Percentiles rank a stretch among this genome's conserved stretches.
phyloP scores from a whole-genome alignment of 345 rosid species.

The Anacardium occidentale region DNA sequence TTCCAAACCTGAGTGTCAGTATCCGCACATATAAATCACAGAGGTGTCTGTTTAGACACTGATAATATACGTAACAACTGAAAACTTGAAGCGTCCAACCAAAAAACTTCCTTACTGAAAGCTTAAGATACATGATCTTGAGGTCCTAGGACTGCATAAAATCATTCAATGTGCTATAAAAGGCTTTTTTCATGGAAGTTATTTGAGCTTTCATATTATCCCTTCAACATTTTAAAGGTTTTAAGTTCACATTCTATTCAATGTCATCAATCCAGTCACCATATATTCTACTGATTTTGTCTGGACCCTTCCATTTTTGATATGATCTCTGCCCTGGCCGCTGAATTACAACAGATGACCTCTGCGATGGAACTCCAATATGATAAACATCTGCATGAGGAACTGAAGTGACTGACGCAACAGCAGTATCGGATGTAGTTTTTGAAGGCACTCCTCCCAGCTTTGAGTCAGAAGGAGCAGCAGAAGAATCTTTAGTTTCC shows the following conservation, averaged over 20 bases:
- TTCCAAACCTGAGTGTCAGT: constrained; percentile 13
- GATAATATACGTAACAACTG: background rate
- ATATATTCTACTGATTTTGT: constrained; percentile 90
- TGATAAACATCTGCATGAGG: constrained; percentile 61
- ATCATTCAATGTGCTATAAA: constrained; percentile 8
- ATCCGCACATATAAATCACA: background rate
- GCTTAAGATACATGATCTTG: constrained; percentile 17
- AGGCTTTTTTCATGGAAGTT: constrained; percentile 13
- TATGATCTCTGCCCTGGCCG: constrained; percentile 80
- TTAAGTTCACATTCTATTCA: constrained; percentile 40
- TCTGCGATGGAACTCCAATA: constrained; percentile 70
- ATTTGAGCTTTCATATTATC: constrained; percentile 5
- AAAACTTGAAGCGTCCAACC: constrained; percentile 22
- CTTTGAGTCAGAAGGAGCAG: constrained; percentile 53
- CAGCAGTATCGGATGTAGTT: constrained; percentile 45
- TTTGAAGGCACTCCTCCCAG: constrained; percentile 59
- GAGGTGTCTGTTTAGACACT: background rate
- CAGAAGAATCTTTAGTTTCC: constrained; percentile 56
- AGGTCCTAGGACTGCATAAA: background rate
- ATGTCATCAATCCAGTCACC: constrained; percentile 98
- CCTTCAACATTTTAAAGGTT: constrained; percentile 5
- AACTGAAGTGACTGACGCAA: constrained; percentile 44
- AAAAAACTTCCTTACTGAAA: constrained; percentile 8
- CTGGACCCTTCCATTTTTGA: constrained; percentile 98
- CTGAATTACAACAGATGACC: constrained; percentile 59